A percentile compares a stretch with the other conserved stretches of the same genome.
phyloP scores from a whole-genome alignment of 2,329 filamentous ascomycete species.

The Endoconidiophora laricicola region DNA sequence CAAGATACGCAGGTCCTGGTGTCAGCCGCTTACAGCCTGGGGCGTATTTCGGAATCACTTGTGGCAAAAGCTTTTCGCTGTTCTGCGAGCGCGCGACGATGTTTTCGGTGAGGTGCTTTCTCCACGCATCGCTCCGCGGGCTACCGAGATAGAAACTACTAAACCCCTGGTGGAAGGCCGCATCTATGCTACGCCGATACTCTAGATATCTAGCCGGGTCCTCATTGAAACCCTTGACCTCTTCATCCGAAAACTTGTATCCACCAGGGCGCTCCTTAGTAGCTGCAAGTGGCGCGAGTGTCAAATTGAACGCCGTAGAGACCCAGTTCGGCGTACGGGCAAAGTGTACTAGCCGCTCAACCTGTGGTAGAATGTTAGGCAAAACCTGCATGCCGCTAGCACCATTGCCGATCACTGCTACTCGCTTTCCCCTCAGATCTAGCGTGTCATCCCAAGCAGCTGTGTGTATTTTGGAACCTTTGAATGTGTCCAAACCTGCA shows the following conservation, averaged over 20 bases:
- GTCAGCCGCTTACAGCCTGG: constrained; percentile 49
- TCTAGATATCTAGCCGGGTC: constrained; percentile 25
- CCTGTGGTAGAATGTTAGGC: constrained; percentile 24
- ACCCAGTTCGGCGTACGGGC: constrained; percentile 20
- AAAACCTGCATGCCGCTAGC: constrained; percentile 36
- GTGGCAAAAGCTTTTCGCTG: constrained; percentile 25
- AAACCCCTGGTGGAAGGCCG: constrained; percentile 26
- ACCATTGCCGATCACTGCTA: constrained; percentile 37
- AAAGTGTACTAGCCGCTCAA: constrained; percentile 17
- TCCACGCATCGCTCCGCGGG: constrained; percentile 23
- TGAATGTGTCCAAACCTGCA: constrained; percentile 31
- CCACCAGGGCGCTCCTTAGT: constrained; percentile 6
- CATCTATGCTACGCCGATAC: constrained; percentile 27
- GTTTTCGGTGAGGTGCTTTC: constrained; percentile 25
- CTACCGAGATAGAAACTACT: constrained; percentile 26
- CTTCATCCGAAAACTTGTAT: constrained; percentile 21
- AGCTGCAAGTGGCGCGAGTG: constrained; percentile 15
- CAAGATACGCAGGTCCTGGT: constrained; percentile 49
- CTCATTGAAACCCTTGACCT: constrained; percentile 23
- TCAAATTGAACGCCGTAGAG: constrained; percentile 17
- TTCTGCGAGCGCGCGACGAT: constrained; percentile 26
- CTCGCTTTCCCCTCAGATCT: constrained; percentile 26
- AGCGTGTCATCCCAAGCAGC: constrained; percentile 34
- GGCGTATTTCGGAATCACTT: constrained; percentile 31
- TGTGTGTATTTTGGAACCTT: constrained; percentile 35